Conservation (phyloP, 495 filamentous ascomycete genomes). For the Daldinia bambusicola region DNA sequence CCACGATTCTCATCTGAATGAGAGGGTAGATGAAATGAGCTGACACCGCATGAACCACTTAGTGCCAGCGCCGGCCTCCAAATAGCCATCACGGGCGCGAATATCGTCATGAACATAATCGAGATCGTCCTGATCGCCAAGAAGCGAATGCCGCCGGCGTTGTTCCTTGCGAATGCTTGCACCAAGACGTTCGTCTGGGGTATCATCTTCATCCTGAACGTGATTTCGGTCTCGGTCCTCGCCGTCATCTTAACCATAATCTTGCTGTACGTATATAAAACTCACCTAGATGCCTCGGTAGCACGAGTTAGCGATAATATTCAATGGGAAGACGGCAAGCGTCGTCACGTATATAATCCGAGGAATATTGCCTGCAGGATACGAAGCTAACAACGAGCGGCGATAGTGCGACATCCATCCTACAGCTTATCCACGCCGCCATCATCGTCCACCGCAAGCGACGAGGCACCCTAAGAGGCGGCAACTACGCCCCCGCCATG, state of each 20-base stretch:
- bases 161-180: conserved; percentile 36
- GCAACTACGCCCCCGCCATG: conserved; percentile 21
- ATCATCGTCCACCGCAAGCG: conserved; percentile 43
- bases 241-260: conserved; percentile 27
- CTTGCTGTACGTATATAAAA: conserved; percentile 28
- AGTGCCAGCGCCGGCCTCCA: conserved; percentile 32
- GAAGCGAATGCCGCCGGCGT: conserved; percentile 31
- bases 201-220: conserved; percentile 30
- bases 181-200: conserved; percentile 41
- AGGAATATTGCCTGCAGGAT: neutral
- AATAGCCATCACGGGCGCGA: conserved; percentile 33
- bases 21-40: neutral
- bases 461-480: conserved; percentile 23
- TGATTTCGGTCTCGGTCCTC: conserved; percentile 17
- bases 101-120: conserved; percentile 37
- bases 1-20: neutral
- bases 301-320: neutral
- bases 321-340: neutral
- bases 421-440: conserved; percentile 39
- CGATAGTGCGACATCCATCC: conserved; percentile 30
- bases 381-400: conserved; percentile 7
- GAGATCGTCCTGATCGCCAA: conserved; percentile 42
- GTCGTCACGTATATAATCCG: neutral
- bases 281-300: neutral
- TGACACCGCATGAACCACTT: conserved; percentile 15